A percentile compares a stretch with the other conserved stretches of the same genome.
Conservation (phyloP, 2,329 filamentous ascomycete species). For the Sporothrix pseudoabietina region DNA sequence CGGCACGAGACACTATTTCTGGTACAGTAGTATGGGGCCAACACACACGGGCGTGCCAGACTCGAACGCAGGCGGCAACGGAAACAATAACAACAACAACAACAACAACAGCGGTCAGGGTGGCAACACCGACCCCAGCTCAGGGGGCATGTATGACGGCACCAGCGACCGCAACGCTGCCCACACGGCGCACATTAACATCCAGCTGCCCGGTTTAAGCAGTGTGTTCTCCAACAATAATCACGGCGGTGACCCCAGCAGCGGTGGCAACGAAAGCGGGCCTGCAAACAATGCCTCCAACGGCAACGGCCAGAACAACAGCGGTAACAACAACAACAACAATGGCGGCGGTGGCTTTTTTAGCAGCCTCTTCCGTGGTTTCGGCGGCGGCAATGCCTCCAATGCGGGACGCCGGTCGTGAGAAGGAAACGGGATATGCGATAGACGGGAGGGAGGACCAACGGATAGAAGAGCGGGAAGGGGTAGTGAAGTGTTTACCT, state of each 20-base stretch:
- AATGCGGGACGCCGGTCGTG: conserved; percentile 24
- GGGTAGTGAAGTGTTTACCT: not conserved
- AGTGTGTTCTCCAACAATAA: not conserved
- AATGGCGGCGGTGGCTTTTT: conserved; percentile 2
- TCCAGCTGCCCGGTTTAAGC: not conserved
- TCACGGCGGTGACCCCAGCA: not conserved
- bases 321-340: conserved; percentile 14
- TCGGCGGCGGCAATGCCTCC: conserved; percentile 7
- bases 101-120: not conserved
- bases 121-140: not conserved
- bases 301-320: not conserved
- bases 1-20: conserved; percentile 14
- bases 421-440: not conserved
- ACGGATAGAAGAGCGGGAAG: not conserved
- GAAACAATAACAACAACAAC: not conserved
- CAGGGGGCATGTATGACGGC: not conserved
- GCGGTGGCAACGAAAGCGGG: not conserved
- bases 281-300: not conserved
- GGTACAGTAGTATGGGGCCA: conserved; percentile 18
- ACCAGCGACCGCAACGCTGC: not conserved
- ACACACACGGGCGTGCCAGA: conserved; percentile 7
- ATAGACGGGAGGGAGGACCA: not conserved
- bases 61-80: not conserved
- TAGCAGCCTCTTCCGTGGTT: conserved; percentile 9
- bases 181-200: not conserved